Conservation (phyloP, 148 eudicot species). For the Simmondsia chinensis region DNA sequence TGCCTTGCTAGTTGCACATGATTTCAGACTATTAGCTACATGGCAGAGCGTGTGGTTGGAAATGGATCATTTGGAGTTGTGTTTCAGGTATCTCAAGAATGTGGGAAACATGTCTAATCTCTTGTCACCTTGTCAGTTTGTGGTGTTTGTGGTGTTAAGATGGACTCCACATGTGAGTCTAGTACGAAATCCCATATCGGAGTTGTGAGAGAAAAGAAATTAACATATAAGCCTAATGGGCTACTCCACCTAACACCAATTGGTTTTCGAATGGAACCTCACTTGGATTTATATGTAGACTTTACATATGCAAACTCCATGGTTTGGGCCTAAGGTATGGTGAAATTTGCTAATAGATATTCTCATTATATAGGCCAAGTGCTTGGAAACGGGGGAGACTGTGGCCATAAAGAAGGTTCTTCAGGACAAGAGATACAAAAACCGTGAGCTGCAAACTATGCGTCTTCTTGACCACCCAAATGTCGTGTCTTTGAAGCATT, state of each 20-base stretch:
- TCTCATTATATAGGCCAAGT: conserved; percentile 43
- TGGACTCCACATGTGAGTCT: too few relatives aligned
- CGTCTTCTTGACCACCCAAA: conserved; percentile 66
- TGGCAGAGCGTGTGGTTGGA: conserved; percentile 50
- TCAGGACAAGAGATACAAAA: conserved; percentile 76
- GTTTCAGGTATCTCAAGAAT: conserved; percentile 40
- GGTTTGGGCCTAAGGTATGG: too few relatives aligned
- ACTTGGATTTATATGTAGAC: too few relatives aligned
- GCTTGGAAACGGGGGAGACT: conserved; percentile 71
- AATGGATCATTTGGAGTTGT: conserved; percentile 50
- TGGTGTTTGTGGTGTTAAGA: too few relatives aligned
- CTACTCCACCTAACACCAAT: too few relatives aligned
- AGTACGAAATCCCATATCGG: too few relatives aligned
- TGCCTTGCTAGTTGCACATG: neutral
- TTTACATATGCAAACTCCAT: too few relatives aligned
- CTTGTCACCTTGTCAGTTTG: too few relatives aligned
- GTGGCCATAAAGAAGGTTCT: conserved; percentile 81
- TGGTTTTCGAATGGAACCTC: too few relatives aligned
- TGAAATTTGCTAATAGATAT: conserved; percentile 3
- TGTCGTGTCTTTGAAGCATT: conserved; percentile 59
- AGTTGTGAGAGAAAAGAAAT: too few relatives aligned
- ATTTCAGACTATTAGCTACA: conserved; percentile 41
- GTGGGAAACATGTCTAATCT: too few relatives aligned
- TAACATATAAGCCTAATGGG: too few relatives aligned
- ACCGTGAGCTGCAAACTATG: conserved; percentile 75